Evolutionary conservation across 1,139 yeast genomes (phyloP).

Genomic region (Suhomyces panamericanus): DNA sequence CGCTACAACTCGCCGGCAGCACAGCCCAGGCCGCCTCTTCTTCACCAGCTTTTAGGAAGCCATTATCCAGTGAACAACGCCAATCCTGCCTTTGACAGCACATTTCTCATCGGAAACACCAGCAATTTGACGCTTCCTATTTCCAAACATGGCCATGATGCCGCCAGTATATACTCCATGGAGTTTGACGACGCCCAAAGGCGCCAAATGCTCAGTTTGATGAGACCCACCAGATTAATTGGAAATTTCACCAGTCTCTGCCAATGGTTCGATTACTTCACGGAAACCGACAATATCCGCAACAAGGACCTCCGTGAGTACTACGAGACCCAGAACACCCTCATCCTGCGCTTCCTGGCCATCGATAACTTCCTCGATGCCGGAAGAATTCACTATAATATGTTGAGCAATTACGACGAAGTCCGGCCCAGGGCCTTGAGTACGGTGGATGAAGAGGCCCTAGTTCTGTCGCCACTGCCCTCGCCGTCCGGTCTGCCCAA

Average conservation of each 20-base stretch:
- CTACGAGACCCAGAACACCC: slow-evolving; percentile 56
- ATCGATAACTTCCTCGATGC: slow-evolving; percentile 71
- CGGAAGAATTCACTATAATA: slow-evolving; percentile 60
- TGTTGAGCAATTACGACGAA: slow-evolving; percentile 61
- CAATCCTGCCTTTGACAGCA: slow-evolving; percentile 11
- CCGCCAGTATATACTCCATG: slow-evolving; percentile 19
- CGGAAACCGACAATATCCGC: slow-evolving; percentile 25
- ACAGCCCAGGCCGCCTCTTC: slow-evolving; percentile 21
- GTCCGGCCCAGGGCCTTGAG: slow-evolving; percentile 27
- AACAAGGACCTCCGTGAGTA: slow-evolving; percentile 30
- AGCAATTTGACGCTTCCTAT: slow-evolving; percentile 7
- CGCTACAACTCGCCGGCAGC: slow-evolving; percentile 2
- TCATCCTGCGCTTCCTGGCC: slow-evolving; percentile 57
- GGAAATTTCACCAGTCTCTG: slow-evolving; percentile 50
- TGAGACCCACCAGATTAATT: slow-evolving; percentile 58
- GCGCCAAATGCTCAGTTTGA: slow-evolving; percentile 34
- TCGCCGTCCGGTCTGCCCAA: slow-evolving; percentile 5
- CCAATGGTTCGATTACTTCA: slow-evolving; percentile 46
- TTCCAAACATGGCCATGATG: slow-evolving; percentile 12
- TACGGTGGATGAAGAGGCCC: slow-evolving; percentile 20
- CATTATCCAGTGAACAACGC: slow-evolving; percentile 38
- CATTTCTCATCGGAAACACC: slow-evolving; percentile 4
- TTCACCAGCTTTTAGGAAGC: slow-evolving; percentile 30
- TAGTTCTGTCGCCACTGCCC: too few relatives aligned
- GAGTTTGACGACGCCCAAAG: slow-evolving; percentile 29